phyloP scores from a whole-genome alignment of 2,329 filamentous ascomycete genomes.

The Leptographium wingfieldii region DNA sequence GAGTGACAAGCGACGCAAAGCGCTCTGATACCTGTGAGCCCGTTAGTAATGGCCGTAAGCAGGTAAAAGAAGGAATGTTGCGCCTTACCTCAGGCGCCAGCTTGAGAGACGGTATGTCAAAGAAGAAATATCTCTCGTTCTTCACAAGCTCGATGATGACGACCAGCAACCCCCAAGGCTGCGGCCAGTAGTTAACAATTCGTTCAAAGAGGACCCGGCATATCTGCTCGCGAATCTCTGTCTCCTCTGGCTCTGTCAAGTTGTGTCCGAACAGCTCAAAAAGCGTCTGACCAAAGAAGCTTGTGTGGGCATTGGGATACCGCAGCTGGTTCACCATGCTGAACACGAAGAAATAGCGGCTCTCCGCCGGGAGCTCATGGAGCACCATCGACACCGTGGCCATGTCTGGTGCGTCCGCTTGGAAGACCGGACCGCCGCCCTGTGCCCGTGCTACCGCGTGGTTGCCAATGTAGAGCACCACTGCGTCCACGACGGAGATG shows the following conservation, averaged over 20 bases:
- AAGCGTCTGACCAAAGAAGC: conserved; percentile 81
- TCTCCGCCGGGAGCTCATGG: conserved; percentile 61
- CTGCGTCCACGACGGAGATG: conserved; percentile 59
- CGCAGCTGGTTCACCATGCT: conserved; percentile 87
- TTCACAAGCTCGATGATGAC: conserved; percentile 82
- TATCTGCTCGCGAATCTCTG: conserved; percentile 79
- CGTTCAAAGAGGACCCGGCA: conserved; percentile 80
- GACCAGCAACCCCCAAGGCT: conserved; percentile 89
- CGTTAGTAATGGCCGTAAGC: background rate
- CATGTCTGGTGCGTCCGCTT: conserved; percentile 52
- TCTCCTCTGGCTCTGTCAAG: conserved; percentile 59
- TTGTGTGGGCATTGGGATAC: conserved; percentile 78
- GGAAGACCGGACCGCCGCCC: conserved; percentile 51
- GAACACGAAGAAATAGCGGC: conserved; percentile 70
- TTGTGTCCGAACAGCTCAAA: conserved; percentile 76
- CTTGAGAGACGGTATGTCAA: conserved; percentile 86
- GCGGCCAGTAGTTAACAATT: conserved; percentile 76
- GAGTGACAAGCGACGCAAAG: conserved; percentile 16
- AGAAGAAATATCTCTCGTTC: conserved; percentile 84
- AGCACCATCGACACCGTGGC: conserved; percentile 64
- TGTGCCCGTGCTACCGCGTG: conserved; percentile 52
- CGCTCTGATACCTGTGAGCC: conserved; percentile 18
- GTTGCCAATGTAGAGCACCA: conserved; percentile 73
- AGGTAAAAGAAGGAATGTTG: background rate
- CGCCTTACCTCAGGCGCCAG: conserved; percentile 64